These are phyloP conservation scores for Typha latifolia DNA, from an alignment of 176 grass and related monocot species.

Conservation along the genomic window DNA sequence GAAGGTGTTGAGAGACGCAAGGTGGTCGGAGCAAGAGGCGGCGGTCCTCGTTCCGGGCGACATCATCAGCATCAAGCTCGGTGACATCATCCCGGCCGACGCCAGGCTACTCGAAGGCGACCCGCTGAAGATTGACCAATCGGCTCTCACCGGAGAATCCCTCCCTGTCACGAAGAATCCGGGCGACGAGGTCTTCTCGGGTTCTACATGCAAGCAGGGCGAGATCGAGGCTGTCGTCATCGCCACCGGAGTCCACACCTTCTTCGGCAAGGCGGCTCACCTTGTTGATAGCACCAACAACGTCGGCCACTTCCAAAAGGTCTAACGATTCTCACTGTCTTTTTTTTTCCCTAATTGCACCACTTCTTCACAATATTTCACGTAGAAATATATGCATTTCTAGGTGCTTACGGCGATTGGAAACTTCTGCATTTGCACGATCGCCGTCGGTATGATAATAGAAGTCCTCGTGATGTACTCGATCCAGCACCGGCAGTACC, in stretches of 20 bases:
- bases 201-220: conserved; percentile 93
- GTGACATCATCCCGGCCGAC: conserved; percentile 84
- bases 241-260: conserved; percentile 76
- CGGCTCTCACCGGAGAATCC: conserved; percentile 73
- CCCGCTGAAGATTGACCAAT: conserved; percentile 89
- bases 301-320: conserved; percentile 89
- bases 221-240: conserved; percentile 84
- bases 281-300: conserved; percentile 93
- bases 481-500: conserved; percentile 50
- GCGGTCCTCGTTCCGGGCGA: conserved; percentile 72
- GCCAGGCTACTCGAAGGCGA: conserved; percentile 68
- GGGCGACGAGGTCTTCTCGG: conserved; percentile 60
- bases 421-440: conserved; percentile 80
- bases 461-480: conserved; percentile 73
- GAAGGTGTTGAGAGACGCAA: conserved; percentile 53
- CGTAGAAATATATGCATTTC: not conserved
- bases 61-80: conserved; percentile 90
- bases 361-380: not conserved
- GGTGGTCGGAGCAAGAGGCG: conserved; percentile 75
- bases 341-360: too few relatives aligned
- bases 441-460: conserved; percentile 36
- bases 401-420: conserved; percentile 64
- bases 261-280: conserved; percentile 93
- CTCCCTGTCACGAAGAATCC: conserved; percentile 59
- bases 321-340: not conserved